phyloP scores from a whole-genome alignment of 2,329 filamentous ascomycete genomes.

The Chrysosporium queenslandicum region DNA sequence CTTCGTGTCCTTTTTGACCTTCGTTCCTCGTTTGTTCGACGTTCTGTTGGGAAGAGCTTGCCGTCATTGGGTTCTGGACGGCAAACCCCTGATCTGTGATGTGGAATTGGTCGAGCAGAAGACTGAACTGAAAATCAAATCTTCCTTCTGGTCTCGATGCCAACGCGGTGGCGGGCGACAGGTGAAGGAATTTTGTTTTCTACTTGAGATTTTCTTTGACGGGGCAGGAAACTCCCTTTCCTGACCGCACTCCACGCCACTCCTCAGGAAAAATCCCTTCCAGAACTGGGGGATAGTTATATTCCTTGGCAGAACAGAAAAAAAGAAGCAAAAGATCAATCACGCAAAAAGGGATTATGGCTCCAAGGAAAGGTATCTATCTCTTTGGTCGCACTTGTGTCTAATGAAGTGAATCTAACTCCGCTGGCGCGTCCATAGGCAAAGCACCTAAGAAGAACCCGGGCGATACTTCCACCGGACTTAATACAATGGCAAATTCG shows the following conservation, averaged over 20 bases:
- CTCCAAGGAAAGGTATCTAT: slow-evolving; percentile 2
- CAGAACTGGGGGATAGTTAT: neutral
- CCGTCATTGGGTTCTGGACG: neutral
- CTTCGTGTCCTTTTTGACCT: neutral
- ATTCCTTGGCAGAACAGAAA: too few relatives aligned
- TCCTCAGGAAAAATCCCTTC: neutral
- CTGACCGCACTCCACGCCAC: neutral
- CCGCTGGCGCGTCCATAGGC: neutral
- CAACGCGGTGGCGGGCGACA: neutral
- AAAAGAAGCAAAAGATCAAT: neutral
- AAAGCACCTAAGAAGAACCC: neutral
- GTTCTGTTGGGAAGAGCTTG: neutral
- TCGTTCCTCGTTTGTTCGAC: neutral
- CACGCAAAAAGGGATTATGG: neutral
- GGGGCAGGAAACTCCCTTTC: neutral
- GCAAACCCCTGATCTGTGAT: neutral
- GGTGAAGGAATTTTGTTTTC: neutral
- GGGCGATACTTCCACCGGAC: neutral
- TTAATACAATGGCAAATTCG: neutral
- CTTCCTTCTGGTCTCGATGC: neutral
- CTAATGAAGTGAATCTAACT: neutral
- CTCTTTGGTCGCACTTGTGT: neutral
- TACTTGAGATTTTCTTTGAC: neutral
- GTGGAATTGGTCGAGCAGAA: neutral
- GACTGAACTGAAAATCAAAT: neutral